phyloP scores from a whole-genome alignment of 768 basidiomycete genomes.

The Lactifluus volemus region DNA sequence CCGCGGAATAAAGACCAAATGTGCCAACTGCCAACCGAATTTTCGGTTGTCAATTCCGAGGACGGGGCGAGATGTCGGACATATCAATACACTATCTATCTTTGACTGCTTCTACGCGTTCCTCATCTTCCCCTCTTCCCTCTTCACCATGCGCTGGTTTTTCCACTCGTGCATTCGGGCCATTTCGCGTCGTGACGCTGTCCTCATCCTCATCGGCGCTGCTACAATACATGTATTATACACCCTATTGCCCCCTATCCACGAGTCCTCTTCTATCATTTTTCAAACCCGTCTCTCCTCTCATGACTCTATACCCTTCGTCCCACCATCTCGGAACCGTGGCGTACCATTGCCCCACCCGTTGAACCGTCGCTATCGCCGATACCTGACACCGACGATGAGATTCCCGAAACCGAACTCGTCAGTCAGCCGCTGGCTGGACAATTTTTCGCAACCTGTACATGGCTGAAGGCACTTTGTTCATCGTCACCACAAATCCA shows the following conservation, averaged over 20 bases:
- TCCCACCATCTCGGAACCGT: background rate
- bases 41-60: too few relatives aligned
- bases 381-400: background rate
- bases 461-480: slow-evolving; percentile 75
- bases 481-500: slow-evolving; percentile 47
- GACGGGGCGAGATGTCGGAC: too few relatives aligned
- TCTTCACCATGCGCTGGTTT: background rate
- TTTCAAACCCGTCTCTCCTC: slow-evolving; percentile 22
- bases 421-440: slow-evolving; percentile 75
- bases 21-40: too few relatives aligned
- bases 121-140: background rate
- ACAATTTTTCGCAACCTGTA: slow-evolving; percentile 78
- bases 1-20: too few relatives aligned
- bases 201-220: slow-evolving; percentile 52
- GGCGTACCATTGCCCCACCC: background rate
- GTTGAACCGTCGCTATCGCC: background rate
- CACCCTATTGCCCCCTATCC: slow-evolving; percentile 25
- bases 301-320: background rate
- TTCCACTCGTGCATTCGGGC: slow-evolving; percentile 19
- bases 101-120: background rate
- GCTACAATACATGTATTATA: slow-evolving; percentile 46
- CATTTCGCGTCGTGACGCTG: slow-evolving; percentile 46
- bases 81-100: too few relatives aligned
- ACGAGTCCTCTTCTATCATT: slow-evolving; percentile 1
- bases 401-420: slow-evolving; percentile 45